Evolutionary conservation across 139 green algal species (phyloP), one percentile per base, ranked within the genome.

Genomic region (Tetratostichococcus sp.): DNA sequence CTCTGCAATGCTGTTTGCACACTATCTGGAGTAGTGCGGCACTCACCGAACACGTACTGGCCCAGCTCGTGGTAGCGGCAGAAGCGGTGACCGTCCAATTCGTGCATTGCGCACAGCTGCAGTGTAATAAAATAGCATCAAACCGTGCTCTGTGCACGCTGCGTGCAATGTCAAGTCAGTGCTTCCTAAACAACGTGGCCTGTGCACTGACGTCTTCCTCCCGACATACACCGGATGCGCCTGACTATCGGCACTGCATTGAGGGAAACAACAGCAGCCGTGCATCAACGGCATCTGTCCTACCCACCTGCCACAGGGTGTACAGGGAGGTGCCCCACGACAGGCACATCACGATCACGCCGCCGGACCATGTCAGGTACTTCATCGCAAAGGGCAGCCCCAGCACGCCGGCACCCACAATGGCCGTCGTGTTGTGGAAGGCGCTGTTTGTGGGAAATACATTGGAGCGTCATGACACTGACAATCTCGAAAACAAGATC

Each of bases 391-490:
- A 58, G 17, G 80, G 80, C 65, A 85, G 70, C 26, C 80, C 80
- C 35, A 85, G 73, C 30, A 85, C 80, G 26, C 80, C 80, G n/a
- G 76, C 80, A 21, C 79, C 79, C 4, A 72, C 32, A 23, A 72
- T 72, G 33, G 67, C 67, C 1, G 67, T 72, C 17, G 35, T 39
- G 32, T 72, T 72, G 67, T 72, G 67, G 35, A 57, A 72, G 1
- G 67, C 67, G 50, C 50, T 62, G 50, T 17, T 22, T 8, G 8
- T 22, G 39, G 39, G 14, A 50, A 8, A 50, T 50, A 22, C 39
- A 14, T 50, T 14, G 39, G n/a, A 62, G 50, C 50, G 50, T 25
- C 50, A 62, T 25, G 39, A 14, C n/a, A n/a, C n/a, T n/a, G n/a
- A n/a, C n/a, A n/a, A n/a, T n/a, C n/a, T n/a, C n/a, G n/a, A n/a